These are phyloP conservation scores for Aphanomyces euteiches DNA, from an alignment of 352 stramenopile genomes.

Conservation along the genomic window DNA sequence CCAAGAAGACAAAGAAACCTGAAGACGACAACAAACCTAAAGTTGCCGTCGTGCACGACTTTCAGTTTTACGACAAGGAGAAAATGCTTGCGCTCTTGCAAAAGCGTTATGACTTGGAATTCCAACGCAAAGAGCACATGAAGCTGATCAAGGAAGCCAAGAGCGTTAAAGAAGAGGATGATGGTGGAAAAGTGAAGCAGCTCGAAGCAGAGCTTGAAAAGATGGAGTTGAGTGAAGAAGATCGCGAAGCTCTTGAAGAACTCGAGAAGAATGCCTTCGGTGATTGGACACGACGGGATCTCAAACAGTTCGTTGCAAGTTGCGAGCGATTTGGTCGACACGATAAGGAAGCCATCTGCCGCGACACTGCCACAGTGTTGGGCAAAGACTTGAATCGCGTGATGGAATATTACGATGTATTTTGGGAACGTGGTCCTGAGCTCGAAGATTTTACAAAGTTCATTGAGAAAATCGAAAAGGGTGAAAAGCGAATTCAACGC, in stretches of 20 bases:
- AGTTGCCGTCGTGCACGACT: constrained; percentile 90
- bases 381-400: constrained; percentile 90
- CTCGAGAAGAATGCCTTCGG: constrained; percentile 91
- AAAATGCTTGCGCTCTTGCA: constrained; percentile 82
- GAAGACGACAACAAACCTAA: constrained; percentile 80
- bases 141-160: constrained; percentile 81
- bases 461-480: constrained; percentile 95
- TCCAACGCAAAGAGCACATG: constrained; percentile 80
- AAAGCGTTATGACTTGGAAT: constrained; percentile 86
- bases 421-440: constrained; percentile 92
- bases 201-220: constrained; percentile 80
- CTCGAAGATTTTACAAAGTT: constrained; percentile 90
- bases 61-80: constrained; percentile 93
- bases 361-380: constrained; percentile 87
- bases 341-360: constrained; percentile 85
- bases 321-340: constrained; percentile 93
- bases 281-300: constrained; percentile 90
- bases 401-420: constrained; percentile 93
- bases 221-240: constrained; percentile 63
- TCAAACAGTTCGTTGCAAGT: constrained; percentile 87
- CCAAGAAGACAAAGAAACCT: constrained; percentile 76
- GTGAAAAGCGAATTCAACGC: constrained; percentile 94
- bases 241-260: constrained; percentile 62
- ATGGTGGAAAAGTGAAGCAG: constrained; percentile 53
- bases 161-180: constrained; percentile 39